These are phyloP conservation scores for Entomortierella beljakovae DNA, from an alignment of 192 early-diverging fungal genomes.

Conservation along the genomic window DNA sequence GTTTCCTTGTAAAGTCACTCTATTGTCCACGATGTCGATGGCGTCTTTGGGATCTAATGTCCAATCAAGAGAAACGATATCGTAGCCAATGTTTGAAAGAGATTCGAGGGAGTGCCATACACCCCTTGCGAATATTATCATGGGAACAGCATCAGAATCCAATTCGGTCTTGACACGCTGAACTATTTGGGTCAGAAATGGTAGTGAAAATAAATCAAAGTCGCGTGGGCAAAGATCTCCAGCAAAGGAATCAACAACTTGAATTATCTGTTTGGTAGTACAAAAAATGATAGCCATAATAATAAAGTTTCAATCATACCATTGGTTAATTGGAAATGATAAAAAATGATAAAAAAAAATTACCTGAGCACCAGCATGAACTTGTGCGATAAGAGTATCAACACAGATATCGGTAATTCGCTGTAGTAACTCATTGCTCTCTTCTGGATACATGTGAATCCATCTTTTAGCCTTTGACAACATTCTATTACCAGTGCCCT, in stretches of 20 bases:
- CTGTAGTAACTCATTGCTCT: conserved; percentile 80
- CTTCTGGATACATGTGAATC: conserved; percentile 82
- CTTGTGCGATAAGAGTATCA: conserved; percentile 90
- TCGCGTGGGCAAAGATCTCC: conserved; percentile 87
- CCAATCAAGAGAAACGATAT: conserved; percentile 94
- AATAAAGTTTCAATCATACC: not conserved
- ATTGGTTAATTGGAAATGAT: no score
- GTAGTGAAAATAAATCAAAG: conserved; percentile 87
- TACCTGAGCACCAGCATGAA: conserved; percentile 93
- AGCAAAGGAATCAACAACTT: conserved; percentile 97
- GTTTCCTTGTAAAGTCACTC: conserved; percentile 91
- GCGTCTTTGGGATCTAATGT: conserved; percentile 77
- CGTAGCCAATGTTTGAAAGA: conserved; percentile 76
- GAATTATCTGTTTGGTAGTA: conserved; percentile 73
- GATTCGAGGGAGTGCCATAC: conserved; percentile 87
- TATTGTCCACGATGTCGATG: conserved; percentile 54
- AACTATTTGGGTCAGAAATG: conserved; percentile 87
- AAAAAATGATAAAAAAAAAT: not conserved
- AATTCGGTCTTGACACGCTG: conserved; percentile 73
- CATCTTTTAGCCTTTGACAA: conserved; percentile 90
- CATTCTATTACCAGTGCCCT: conserved; percentile 92
- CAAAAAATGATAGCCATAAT: no score
- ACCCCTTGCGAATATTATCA: conserved; percentile 92
- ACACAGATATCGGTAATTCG: conserved; percentile 88
- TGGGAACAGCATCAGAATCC: conserved; percentile 69